Conservation (phyloP, 352 stramenopile species). For the Phytophthora crassamura region DNA sequence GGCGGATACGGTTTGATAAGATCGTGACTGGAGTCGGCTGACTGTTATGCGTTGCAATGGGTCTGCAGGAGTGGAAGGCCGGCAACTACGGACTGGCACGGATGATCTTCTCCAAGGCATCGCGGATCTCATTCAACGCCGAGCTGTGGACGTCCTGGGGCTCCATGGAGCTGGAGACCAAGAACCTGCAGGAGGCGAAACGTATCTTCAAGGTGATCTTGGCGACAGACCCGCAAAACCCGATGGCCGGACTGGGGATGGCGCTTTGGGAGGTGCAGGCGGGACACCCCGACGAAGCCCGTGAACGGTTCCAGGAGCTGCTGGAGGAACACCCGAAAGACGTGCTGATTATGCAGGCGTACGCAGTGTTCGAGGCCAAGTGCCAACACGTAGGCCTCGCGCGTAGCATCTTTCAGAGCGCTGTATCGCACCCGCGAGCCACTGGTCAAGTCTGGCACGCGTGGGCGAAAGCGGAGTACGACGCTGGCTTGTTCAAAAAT, state of each 20-base stretch:
- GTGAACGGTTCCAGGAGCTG: slow-evolving; percentile 68
- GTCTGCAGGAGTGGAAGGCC: slow-evolving; percentile 78
- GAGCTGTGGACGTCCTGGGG: slow-evolving; percentile 88
- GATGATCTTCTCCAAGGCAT: slow-evolving; percentile 87
- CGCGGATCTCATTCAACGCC: slow-evolving; percentile 72
- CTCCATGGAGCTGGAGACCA: slow-evolving; percentile 82
- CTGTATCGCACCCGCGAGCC: slow-evolving; percentile 53
- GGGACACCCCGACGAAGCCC: slow-evolving; percentile 59
- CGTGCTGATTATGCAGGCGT: slow-evolving; percentile 77
- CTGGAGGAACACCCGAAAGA: slow-evolving; percentile 63
- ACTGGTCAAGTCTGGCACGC: slow-evolving; percentile 87
- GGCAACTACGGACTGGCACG: slow-evolving; percentile 82
- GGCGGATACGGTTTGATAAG: background rate
- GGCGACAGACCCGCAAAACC: slow-evolving; percentile 71
- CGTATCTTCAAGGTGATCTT: slow-evolving; percentile 86
- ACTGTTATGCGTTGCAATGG: slow-evolving; percentile 1
- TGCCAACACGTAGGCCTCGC: slow-evolving; percentile 69
- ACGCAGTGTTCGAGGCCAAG: slow-evolving; percentile 79
- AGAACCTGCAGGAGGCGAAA: slow-evolving; percentile 79
- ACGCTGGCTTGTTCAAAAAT: slow-evolving; percentile 79
- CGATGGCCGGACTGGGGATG: slow-evolving; percentile 76
- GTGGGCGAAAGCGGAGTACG: slow-evolving; percentile 87
- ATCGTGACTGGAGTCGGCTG: background rate
- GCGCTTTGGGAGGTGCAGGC: slow-evolving; percentile 72
- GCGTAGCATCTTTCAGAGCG: slow-evolving; percentile 68